Evolutionary conservation across 331 rosid genomes (phyloP), one percentile per base, ranked within the genome.

Genomic region (Dryas integrifolia): DNA sequence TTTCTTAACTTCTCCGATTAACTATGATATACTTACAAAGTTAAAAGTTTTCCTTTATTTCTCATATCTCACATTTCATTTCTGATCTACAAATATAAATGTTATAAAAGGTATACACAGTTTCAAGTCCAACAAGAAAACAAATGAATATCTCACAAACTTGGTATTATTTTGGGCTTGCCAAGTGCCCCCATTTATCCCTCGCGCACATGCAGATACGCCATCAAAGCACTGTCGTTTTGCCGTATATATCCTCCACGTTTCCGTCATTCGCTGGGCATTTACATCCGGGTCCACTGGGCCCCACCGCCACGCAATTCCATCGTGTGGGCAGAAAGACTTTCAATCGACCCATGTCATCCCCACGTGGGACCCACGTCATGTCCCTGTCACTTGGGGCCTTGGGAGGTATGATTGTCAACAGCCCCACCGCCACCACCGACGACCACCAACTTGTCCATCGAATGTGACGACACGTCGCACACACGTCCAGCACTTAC

Each of bases 341-440:
- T 1, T 60, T 2, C 1, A 24, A 14, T 2, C 9, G 5, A 35
- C 50, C 65, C 3, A 30, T 3, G 6, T 2, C 5, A 0, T 73
- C 65, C 60, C 83, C 73, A 82, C 79, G 83, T 76, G 85, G 87
- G 80, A 39, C 79, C 76, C 61, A 67, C 24, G 6, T 35, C 30
- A 6, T 38, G n/a, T 4, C 39, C 11, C 64, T 3, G 18, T 4
- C 15, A 10, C 7, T 5, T n/a, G 13, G 10, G 8, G 67, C n/a
- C 7, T 5, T n/a, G 13, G 10, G 8, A 58, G 67, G 47, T 4
- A 45, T 3, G 26, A 0, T 45, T 13, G 57, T 71, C 67, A 71
- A 14, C 80, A 70, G 45, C 3, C 47, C 74, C 88, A 79, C 83
- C 80, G 79, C 62, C 90, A 80, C 62, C 90, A 80, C 85, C 84